A percentile compares a stretch with the other conserved stretches of the same genome.
phyloP scores from a whole-genome alignment of 1,139 yeast species.

The Saccharomyces pastorianus region DNA sequence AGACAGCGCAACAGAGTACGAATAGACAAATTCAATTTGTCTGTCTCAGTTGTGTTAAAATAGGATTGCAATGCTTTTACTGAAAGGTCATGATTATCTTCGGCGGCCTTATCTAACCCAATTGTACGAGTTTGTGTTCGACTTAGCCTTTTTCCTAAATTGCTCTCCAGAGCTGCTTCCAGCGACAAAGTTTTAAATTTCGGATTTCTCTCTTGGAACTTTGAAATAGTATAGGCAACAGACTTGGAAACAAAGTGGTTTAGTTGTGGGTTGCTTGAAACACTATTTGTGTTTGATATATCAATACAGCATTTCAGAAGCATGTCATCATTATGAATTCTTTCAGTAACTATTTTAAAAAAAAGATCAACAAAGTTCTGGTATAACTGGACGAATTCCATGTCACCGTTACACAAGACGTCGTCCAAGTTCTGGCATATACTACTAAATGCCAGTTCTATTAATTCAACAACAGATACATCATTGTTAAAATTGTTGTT shows the following conservation, averaged over 20 bases:
- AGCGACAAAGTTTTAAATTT: conserved; percentile 16
- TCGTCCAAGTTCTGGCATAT: conserved; percentile 62
- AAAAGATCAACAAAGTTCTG: conserved; percentile 34
- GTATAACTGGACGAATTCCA: conserved; percentile 42
- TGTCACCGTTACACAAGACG: conserved; percentile 66
- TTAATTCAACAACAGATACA: conserved; percentile 23
- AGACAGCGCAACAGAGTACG: conserved; percentile 38
- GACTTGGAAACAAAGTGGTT: conserved; percentile 23
- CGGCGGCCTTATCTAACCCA: conserved; percentile 20
- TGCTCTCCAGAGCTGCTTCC: conserved; percentile 4
- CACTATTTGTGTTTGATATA: conserved; percentile 23
- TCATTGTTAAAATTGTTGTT: conserved; percentile 28
- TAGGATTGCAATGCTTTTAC: conserved; percentile 37
- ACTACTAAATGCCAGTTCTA: conserved; percentile 32
- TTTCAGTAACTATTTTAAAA: conserved; percentile 20
- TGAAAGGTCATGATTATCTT: conserved; percentile 26
- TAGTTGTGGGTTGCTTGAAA: conserved; percentile 27
- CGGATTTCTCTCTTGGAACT: conserved; percentile 25
- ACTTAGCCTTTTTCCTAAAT: conserved; percentile 20
- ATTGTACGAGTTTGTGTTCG: conserved; percentile 25
- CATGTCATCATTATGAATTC: conserved; percentile 26
- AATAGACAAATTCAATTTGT: conserved; percentile 43
- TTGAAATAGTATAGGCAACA: conserved; percentile 19
- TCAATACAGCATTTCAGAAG: conserved; percentile 28
- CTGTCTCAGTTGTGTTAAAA: conserved; percentile 45